phyloP scores from a whole-genome alignment of 768 basidiomycete species.

The Suillus subluteus region DNA sequence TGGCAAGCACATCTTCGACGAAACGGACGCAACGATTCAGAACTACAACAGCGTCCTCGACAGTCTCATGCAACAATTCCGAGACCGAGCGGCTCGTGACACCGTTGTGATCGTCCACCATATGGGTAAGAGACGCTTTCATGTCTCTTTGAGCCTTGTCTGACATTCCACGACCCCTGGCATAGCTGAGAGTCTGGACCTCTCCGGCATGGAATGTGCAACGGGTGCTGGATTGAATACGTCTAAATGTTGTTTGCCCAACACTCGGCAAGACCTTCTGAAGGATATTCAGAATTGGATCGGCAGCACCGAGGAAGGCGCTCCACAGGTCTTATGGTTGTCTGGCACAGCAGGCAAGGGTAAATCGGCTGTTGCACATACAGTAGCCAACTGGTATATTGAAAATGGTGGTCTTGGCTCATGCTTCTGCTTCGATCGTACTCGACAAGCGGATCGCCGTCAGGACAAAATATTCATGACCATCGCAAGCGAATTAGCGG shows the following conservation, averaged over 20 bases:
- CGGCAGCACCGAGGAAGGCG: no score
- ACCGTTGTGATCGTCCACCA: not conserved
- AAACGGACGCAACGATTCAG: not conserved
- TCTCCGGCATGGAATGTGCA: no score
- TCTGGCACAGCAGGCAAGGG: no score
- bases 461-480: slow-evolving; percentile 10
- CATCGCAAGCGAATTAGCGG: not conserved
- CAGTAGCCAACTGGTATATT: no score
- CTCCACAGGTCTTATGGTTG: no score
- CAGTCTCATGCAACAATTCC: slow-evolving; percentile 10
- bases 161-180: not conserved
- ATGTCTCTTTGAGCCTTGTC: not conserved
- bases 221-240: no score
- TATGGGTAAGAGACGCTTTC: not conserved
- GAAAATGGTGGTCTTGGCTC: no score
- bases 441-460: not conserved
- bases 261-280: no score
- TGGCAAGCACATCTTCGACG: slow-evolving; percentile 1
- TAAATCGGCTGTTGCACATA: not conserved
- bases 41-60: slow-evolving; percentile 6
- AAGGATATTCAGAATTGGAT: no score
- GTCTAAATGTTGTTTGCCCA: no score
- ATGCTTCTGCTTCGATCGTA: no score
- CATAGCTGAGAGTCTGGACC: not conserved
- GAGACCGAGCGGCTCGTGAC: not conserved